phyloP scores from a whole-genome alignment of 352 stramenopile species.

The Globisporangium echinulatum region DNA sequence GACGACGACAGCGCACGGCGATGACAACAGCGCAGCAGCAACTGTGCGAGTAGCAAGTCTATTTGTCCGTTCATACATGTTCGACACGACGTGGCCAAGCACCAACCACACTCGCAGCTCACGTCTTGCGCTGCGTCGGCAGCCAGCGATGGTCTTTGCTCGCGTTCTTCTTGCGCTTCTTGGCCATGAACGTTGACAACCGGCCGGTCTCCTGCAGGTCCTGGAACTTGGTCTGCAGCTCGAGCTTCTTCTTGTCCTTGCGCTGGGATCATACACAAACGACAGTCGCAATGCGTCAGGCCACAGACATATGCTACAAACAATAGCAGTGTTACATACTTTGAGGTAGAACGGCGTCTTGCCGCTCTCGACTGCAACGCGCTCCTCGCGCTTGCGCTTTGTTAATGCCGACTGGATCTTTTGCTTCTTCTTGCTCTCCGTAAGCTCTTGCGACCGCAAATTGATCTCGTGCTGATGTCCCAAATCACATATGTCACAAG shows the following conservation, averaged over 20 bases:
- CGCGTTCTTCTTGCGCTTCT: conserved; percentile 91
- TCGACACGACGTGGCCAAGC: too few relatives aligned
- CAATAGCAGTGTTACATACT: conserved; percentile 15
- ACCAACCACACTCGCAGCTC: neutral
- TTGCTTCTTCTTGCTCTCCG: conserved; percentile 68
- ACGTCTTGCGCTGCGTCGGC: conserved; percentile 72
- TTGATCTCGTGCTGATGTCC: conserved; percentile 54
- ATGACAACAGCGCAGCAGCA: too few relatives aligned
- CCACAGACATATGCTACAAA: neutral
- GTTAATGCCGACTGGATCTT: conserved; percentile 62
- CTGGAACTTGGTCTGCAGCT: conserved; percentile 89
- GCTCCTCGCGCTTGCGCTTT: conserved; percentile 84
- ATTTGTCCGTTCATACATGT: too few relatives aligned
- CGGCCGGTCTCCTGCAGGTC: conserved; percentile 83
- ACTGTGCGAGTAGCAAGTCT: too few relatives aligned
- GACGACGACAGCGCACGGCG: too few relatives aligned
- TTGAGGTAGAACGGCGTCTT: conserved; percentile 91
- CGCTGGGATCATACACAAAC: conserved; percentile 23
- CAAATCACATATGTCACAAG: neutral
- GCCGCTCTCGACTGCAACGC: conserved; percentile 81
- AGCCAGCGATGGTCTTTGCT: conserved; percentile 91
- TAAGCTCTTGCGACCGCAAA: conserved; percentile 54
- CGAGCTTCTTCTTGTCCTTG: conserved; percentile 89
- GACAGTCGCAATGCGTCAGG: neutral
- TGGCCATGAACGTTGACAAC: conserved; percentile 91